These are phyloP conservation scores for Coemansia sp. DNA, from an alignment of 371 early-diverging fungal genomes.

Conservation along the genomic window DNA sequence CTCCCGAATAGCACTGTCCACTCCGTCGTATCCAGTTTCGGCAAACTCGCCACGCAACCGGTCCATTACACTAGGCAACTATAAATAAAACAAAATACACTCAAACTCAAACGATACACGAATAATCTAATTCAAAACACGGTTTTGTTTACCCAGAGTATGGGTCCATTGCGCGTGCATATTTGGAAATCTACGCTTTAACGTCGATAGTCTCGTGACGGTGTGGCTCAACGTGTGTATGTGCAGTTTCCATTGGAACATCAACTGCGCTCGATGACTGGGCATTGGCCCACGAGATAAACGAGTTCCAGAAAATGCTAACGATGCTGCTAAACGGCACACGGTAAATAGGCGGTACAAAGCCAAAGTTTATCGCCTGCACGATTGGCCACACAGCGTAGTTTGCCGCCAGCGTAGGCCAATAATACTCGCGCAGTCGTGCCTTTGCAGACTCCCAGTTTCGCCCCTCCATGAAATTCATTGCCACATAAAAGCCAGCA, in stretches of 20 bases:
- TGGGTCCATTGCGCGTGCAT: background rate
- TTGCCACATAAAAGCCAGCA: constrained; percentile 63
- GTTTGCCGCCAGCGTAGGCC: constrained; percentile 68
- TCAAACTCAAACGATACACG: background rate
- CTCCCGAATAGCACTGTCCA: constrained; percentile 1
- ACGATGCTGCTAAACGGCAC: constrained; percentile 73
- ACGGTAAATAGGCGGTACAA: constrained; percentile 70
- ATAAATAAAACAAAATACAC: background rate
- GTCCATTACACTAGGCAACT: constrained; percentile 1
- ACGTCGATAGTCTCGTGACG: constrained; percentile 8
- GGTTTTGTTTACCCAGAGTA: background rate
- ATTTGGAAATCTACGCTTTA: constrained; percentile 8
- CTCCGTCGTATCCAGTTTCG: constrained; percentile 8
- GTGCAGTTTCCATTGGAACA: constrained; percentile 37
- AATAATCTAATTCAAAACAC: background rate
- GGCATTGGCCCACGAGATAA: constrained; percentile 69
- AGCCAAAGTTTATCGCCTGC: constrained; percentile 75
- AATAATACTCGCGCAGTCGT: constrained; percentile 60
- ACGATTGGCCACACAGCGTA: constrained; percentile 80
- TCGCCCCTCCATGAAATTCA: constrained; percentile 66
- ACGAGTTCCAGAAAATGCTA: constrained; percentile 79
- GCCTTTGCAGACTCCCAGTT: constrained; percentile 58
- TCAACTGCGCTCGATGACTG: constrained; percentile 21
- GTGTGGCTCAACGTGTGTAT: constrained; percentile 17
- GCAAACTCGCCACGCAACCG: constrained; percentile 22